Conservation (phyloP, 768 basidiomycete species). For the Suillus bovinus region DNA sequence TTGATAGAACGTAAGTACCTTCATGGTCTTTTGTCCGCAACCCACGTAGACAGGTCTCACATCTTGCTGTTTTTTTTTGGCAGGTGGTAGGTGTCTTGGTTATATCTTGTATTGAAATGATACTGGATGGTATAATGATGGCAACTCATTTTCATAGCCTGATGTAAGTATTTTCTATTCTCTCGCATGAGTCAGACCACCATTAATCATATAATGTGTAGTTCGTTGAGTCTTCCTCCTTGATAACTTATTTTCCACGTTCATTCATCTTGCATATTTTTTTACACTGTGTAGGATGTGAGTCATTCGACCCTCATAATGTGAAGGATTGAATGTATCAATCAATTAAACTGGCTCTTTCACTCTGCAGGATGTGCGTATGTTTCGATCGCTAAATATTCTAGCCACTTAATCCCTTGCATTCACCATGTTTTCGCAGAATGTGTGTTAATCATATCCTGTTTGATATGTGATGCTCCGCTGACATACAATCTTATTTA, state of each 20-base stretch:
- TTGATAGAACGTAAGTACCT: no score
- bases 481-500: neutral
- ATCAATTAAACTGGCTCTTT: neutral
- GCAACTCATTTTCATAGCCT: neutral
- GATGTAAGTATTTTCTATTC: neutral
- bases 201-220: neutral
- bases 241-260: neutral
- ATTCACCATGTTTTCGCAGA: neutral
- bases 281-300: neutral
- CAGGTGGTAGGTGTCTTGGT: neutral
- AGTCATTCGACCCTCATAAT: neutral
- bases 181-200: neutral
- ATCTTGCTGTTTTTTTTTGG: neutral
- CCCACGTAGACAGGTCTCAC: neutral
- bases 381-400: neutral
- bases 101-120: neutral
- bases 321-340: neutral
- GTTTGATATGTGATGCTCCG: neutral
- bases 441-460: neutral
- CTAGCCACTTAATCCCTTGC: neutral
- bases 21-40: no score
- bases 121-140: neutral
- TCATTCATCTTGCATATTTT: neutral
- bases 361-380: neutral
- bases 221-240: neutral